These are phyloP conservation scores for Pelargonium myrrhifolium DNA, from an alignment of 441 rosid species.

Conservation along the genomic window DNA sequence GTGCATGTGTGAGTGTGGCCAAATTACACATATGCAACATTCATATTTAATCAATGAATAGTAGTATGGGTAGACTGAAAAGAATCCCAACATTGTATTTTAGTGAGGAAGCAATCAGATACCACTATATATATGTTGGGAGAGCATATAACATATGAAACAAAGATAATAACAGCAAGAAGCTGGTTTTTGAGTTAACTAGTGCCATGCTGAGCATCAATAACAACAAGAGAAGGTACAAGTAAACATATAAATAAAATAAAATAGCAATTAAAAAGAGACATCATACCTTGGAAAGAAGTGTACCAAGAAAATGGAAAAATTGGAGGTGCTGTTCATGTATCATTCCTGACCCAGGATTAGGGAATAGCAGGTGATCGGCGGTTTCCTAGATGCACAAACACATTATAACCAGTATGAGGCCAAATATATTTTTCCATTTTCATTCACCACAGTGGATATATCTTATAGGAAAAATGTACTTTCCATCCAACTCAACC, in stretches of 20 bases:
- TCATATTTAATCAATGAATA: neutral
- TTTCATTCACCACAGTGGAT: neutral
- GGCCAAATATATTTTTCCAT: constrained; percentile 4
- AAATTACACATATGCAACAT: no score
- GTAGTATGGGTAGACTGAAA: neutral
- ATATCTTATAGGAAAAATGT: neutral
- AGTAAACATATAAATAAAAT: neutral
- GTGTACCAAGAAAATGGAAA: constrained; percentile 93
- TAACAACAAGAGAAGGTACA: neutral
- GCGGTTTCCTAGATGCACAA: constrained; percentile 63
- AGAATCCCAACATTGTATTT: neutral
- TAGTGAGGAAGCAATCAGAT: neutral
- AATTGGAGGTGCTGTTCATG: constrained; percentile 97
- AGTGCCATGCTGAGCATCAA: neutral
- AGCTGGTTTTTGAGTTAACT: neutral
- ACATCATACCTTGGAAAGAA: constrained; percentile 72
- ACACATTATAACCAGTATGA: constrained; percentile 12
- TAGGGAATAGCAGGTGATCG: constrained; percentile 95
- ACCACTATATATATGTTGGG: neutral
- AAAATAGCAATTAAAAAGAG: neutral
- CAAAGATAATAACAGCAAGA: neutral
- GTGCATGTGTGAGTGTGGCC: neutral
- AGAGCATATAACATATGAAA: neutral
- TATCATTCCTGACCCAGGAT: constrained; percentile 96
- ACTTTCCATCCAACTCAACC: neutral